Base-by-base conservation (phyloP, 2,329 filamentous ascomycete genomes). In the Amylocarpus encephaloides region DNA sequence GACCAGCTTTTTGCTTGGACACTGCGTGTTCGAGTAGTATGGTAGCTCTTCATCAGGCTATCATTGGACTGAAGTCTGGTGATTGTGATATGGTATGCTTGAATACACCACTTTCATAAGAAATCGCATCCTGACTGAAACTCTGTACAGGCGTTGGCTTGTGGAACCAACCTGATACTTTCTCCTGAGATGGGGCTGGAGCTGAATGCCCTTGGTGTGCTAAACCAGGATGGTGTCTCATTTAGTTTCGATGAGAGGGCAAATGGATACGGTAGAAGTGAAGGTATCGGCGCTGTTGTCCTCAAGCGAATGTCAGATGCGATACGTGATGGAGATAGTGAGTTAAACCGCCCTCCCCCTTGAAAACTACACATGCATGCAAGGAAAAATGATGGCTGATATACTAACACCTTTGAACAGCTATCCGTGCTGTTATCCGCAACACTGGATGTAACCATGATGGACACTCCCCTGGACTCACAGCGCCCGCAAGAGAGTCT, bases 231-330 rank as follows among this genome's bases (percentile, higher is more conserved):
- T 30, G 33, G 46, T 34, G 19, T 40, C 6, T 46, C 71, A 79
- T 36, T 80, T 79, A 2, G 50, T 43, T 53, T 45, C 32, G 51
- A 49, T 52, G n/a, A 58, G 49, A 5, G 47, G 19, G 46, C 50
- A 2, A 48, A 56, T 22, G 48, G 48, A 9, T 54, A 54, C 26
- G 51, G 38, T 1, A 32, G 49, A 18, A 48, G 52, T 3, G 82
- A 86, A 58, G 82, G 80, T 0, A 69, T 78, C 19, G 78, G 73
- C 0, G 71, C 78, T 13, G 64, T 85, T 7, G 59, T 83, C 2
- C 60, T 85, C 40, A 85, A 85, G 64, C 72, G 72, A 1, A 65
- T 84, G 0, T 67, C 70, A 6, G 75, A 80, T 61, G 82, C 82
- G 1, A 57, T 84, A n/a, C 58, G 61, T 18, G 69, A 6, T 30